Evolutionary conservation across 2,329 filamentous ascomycete genomes (phyloP), one percentile per base, ranked within the genome.

Genomic region (Neoscytalidium dimidiatum): DNA sequence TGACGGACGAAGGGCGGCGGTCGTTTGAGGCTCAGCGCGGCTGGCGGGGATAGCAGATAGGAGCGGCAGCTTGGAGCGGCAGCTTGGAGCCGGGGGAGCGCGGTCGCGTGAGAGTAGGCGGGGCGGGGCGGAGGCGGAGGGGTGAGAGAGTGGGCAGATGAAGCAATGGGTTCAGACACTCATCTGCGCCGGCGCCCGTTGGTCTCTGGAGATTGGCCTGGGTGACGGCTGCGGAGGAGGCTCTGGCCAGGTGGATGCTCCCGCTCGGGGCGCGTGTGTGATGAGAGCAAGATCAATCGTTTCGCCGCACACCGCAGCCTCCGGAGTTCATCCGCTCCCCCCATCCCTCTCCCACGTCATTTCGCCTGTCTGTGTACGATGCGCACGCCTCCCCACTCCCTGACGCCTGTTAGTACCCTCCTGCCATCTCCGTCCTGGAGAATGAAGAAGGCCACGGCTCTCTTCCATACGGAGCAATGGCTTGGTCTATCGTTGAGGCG

Each of bases 1-100:
- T 91, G 51, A 43, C 51, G 51, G 26, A 29, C 19, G 8, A 38
- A 19, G 19, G 61, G n/a, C 23, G 61, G 23, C 4, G 48, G 46
- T n/a, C n/a, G n/a, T n/a, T n/a, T 29, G 43, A 29, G 51, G 58
- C 58, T 49, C 44, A 17, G 43, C 21, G 31, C 23, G n/a, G 38
- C 38, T 31, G 56, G 11, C n/a, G n/a, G n/a, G 26, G 38, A 41
- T 13, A 14, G 21, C 21, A 58, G 33, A 28, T 21, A 33, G 44
- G 46, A 44, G 35, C 14, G 35, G 48, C 14, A 44, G 61, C 53
- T 43, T 35, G 44, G 43, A 13, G 57, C 31, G 31, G 38, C 46
- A 29, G 44, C 44, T 48, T 48, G 44, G 9, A 21, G 19, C 44
- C 19, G 44, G 19, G 21, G 44, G 35, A 19, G 13, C 31, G 6